Evolutionary conservation across 139 green algal species (phyloP).

Genomic region (Closterium sp.): DNA sequence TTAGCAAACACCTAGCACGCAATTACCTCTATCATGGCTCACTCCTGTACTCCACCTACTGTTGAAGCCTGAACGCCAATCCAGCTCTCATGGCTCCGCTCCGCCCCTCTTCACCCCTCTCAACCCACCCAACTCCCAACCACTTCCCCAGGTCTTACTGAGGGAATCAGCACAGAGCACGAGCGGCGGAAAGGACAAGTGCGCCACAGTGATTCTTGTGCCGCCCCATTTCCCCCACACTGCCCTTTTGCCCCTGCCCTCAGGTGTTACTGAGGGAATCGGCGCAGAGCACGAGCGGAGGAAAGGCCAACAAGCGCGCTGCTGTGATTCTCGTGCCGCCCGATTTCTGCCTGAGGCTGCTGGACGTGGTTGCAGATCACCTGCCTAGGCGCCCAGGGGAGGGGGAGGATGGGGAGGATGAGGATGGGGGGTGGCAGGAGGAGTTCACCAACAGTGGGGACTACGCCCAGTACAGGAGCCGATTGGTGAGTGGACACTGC

Average conservation of each 20-base stretch:
- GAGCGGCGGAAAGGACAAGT: not conserved
- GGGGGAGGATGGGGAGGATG: not conserved
- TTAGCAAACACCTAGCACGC: no score
- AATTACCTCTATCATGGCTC: no score
- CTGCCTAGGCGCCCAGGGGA: not conserved
- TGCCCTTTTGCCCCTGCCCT: no score
- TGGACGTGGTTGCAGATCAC: not conserved
- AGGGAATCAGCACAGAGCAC: not conserved
- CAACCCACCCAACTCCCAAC: not conserved
- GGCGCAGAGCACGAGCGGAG: not conserved
- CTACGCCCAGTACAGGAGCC: not conserved
- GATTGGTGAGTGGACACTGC: not conserved
- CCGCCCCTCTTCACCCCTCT: no score
- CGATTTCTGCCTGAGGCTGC: not conserved
- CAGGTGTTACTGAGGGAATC: not conserved
- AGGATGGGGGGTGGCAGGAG: not conserved
- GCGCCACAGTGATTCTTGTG: not conserved
- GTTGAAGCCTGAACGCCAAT: no score
- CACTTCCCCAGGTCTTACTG: not conserved
- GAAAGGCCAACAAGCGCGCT: not conserved
- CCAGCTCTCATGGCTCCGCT: not conserved
- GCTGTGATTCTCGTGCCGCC: not conserved
- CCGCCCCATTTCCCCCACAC: not conserved
- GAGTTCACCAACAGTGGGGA: not conserved
- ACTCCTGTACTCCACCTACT: no score